These are phyloP conservation scores for Mrakia blollopis DNA, from an alignment of 768 basidiomycete genomes.

Conservation along the genomic window DNA sequence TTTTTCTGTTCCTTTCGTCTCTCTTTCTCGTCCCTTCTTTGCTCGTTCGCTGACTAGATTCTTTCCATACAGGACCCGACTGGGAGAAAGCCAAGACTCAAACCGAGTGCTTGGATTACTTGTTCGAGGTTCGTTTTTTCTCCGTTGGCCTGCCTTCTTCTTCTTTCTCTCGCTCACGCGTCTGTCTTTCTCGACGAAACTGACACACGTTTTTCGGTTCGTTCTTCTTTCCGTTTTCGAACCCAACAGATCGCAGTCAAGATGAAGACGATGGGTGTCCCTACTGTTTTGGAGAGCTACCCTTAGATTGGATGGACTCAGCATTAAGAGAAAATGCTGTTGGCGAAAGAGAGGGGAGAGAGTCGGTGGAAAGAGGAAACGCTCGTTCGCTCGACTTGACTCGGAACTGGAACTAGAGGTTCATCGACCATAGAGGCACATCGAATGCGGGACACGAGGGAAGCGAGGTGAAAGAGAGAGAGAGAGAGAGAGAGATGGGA, in stretches of 20 bases:
- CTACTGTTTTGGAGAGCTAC: constrained; percentile 23
- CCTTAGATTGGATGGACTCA: constrained; percentile 2
- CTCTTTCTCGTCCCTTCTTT: not conserved
- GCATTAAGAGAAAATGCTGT: too few relatives aligned
- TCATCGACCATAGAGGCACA: too few relatives aligned
- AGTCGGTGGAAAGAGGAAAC: too few relatives aligned
- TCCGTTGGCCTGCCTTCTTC: not conserved
- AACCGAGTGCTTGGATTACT: constrained; percentile 83
- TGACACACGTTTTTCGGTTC: too few relatives aligned
- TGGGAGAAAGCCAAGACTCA: constrained; percentile 90
- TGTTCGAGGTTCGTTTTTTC: constrained; percentile 56
- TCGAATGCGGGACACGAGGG: too few relatives aligned
- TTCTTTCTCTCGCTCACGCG: not conserved
- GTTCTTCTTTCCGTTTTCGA: not conserved
- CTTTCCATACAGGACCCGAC: not conserved
- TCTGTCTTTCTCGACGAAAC: too few relatives aligned
- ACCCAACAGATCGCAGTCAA: constrained; percentile 59
- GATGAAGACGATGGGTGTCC: constrained; percentile 57
- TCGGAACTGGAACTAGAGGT: too few relatives aligned
- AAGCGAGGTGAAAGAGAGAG: too few relatives aligned
- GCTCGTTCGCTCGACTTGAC: too few relatives aligned
- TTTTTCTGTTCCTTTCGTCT: not conserved
- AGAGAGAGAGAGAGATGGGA: too few relatives aligned
- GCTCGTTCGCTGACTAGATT: constrained; percentile 8
- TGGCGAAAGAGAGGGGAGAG: too few relatives aligned